These are phyloP conservation scores for Monosporascus ibericus DNA, from an alignment of 2,329 filamentous ascomycete genomes.

Conservation along the genomic window DNA sequence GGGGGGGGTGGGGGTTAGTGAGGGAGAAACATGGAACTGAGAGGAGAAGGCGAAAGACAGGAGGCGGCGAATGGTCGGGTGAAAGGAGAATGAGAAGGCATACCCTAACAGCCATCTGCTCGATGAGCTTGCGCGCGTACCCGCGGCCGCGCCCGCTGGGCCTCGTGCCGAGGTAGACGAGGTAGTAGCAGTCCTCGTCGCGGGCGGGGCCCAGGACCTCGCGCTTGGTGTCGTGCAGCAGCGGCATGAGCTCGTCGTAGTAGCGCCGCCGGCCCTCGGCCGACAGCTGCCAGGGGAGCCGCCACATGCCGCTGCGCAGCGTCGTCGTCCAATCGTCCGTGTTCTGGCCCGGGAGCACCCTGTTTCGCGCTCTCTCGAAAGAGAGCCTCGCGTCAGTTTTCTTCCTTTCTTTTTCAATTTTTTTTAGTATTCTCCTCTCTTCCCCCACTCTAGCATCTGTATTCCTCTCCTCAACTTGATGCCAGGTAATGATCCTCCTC, in stretches of 20 bases:
- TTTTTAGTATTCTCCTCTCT: background rate
- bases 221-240: conserved; percentile 67
- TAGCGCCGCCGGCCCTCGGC: conserved; percentile 67
- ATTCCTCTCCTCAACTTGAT: no score
- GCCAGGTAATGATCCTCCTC: no score
- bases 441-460: no score
- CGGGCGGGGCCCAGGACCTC: conserved; percentile 57
- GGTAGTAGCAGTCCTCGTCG: conserved; percentile 68
- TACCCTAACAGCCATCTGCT: conserved; percentile 60
- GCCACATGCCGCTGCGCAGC: conserved; percentile 71
- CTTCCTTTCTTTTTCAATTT: background rate
- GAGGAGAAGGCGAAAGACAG: background rate
- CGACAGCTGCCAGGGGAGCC: conserved; percentile 68
- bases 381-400: conserved; percentile 7
- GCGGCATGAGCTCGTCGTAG: conserved; percentile 69
- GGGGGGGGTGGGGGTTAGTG: no score
- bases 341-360: conserved; percentile 69
- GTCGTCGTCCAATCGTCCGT: conserved; percentile 69
- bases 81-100: conserved; percentile 14
- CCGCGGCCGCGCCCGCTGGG: conserved; percentile 64
- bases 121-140: conserved; percentile 65
- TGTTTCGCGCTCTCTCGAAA: conserved; percentile 25
- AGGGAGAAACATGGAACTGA: background rate
- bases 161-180: conserved; percentile 77
- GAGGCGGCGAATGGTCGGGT: background rate